Evolutionary conservation across 2,329 filamentous ascomycete species (phyloP), one percentile per base, ranked within the genome.

Genomic region (Hypomyces perniciosus): DNA sequence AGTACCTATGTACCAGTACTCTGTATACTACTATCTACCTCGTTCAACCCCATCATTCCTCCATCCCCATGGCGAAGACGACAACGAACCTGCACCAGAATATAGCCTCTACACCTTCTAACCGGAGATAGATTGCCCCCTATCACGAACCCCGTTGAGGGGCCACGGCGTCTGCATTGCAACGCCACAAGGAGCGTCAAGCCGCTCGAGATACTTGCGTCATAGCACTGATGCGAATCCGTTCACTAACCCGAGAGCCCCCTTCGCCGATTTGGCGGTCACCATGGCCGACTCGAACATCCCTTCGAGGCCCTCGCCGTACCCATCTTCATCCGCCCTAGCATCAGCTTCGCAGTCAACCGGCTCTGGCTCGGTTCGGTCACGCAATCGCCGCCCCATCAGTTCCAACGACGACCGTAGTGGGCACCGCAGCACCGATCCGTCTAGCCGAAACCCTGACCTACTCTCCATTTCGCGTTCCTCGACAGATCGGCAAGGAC

Each of bases 321-420:
- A 68, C 57, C 68, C 72, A 63, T 69, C 74, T 51, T 74, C 77
- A 49, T 78, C 76, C 39, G 69, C 71, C 44, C 62, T 74, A 48
- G 66, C 69, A 46, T 66, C 73, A 39, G 63, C 70, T 56, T 68
- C 70, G 44, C 68, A 66, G 52, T 70, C 73, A 56, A 62, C 70
- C 54, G 69, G 71, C 51, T 60, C 71, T 28, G 59, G 61, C 51
- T 65, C 68, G 28, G 58, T 73, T 50, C 75, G 78, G 28, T 73
- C 77, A 48, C 76, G 79, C 52, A 79, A 78, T 56, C 73, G 78
- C 50, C 76, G 73, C 44, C 66, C 69, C 31, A 65, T 66, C 46
- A 68, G 65, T 53, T 58, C 63, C 13, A 62, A 60, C 50, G 48
- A 12, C 28, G 26, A 8, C 9, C 28, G 12, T 59, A 26, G 12